Evolutionary conservation across 75 land plant genomes (phyloP), one percentile per base, ranked within the genome.

Genomic region (Sequoia sempervirens): DNA sequence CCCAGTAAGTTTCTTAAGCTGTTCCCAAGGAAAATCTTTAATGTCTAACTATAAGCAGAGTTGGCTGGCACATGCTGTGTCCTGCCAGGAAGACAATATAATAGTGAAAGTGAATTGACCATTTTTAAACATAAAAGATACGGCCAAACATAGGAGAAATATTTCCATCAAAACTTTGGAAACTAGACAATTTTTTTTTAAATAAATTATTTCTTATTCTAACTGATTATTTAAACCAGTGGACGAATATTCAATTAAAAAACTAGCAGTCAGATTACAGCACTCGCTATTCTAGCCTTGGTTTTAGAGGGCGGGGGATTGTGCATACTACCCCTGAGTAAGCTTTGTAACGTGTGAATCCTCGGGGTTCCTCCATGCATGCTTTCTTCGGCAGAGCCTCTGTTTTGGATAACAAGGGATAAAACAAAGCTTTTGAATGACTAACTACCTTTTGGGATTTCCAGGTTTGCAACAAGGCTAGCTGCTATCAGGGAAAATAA

Each of bases 381-480:
- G 36, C 73, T 70, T 70, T 70, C 11, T 70, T 28, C 14, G 11
- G 36, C 73, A 32, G 73, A 70, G 73, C 13, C 36, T 70, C 37
- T 70, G n/a, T 32, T 70, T 32, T 70, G 4, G 36, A 76, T 41
- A 6, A 28, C 43, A 14, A 41, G 9, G 79, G 43, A 23, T 38
- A 10, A 36, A 26, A 28, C 23, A 78, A 45, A 43, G 28, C 50
- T 78, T 78, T n/a, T 43, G 50, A 45, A 78, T 45, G 46, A n/a
- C 52, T 78, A 26, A 78, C 3, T 12, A 26, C 10, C 45, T 45
- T 78, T n/a, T 78, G 26, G 80, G 15, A 64, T 50, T 26, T 84
- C 76, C 87, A 94, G 96, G 86, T 94, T 93, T 87, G 94, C 93
- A 50, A 91, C 73, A 46, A 88, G 96, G 74, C 83, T 94, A 45